Evolutionary conservation across 148 eudicot genomes (phyloP).

Genomic region (Silene conica): DNA sequence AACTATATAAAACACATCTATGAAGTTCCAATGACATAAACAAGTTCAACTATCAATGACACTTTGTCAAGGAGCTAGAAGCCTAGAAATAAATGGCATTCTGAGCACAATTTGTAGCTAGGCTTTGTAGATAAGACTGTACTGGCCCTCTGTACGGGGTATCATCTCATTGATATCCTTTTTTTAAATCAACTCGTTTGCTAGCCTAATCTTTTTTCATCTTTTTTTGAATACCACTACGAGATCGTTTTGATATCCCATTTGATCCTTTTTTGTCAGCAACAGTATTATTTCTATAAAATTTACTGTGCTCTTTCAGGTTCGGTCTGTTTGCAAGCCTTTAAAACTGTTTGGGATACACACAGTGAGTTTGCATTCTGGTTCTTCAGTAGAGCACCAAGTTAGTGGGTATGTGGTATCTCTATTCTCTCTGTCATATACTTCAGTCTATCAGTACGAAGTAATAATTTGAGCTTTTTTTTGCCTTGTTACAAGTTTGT

Average conservation of each 20-base stretch:
- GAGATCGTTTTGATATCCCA: not conserved
- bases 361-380: slow-evolving; percentile 82
- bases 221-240: not conserved
- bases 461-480: not conserved
- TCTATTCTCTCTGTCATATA: not conserved
- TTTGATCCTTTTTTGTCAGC: not conserved
- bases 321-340: slow-evolving; percentile 75
- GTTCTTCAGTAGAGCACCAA: slow-evolving; percentile 79
- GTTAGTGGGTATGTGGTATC: slow-evolving; percentile 55
- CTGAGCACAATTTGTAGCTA: not conserved
- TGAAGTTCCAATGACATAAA: not conserved
- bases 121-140: not conserved
- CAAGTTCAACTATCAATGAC: not conserved
- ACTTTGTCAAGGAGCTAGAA: not conserved
- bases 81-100: not conserved
- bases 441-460: not conserved
- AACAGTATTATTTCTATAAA: not conserved
- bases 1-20: not conserved
- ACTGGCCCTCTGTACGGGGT: not conserved
- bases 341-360: slow-evolving; percentile 70
- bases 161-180: not conserved
- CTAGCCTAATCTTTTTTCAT: not conserved
- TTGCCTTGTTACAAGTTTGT: not conserved
- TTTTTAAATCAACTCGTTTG: not conserved
- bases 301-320: slow-evolving; percentile 38